Evolutionary conservation across 768 basidiomycete genomes (phyloP).

Genomic region (Leccinum arenicola): DNA sequence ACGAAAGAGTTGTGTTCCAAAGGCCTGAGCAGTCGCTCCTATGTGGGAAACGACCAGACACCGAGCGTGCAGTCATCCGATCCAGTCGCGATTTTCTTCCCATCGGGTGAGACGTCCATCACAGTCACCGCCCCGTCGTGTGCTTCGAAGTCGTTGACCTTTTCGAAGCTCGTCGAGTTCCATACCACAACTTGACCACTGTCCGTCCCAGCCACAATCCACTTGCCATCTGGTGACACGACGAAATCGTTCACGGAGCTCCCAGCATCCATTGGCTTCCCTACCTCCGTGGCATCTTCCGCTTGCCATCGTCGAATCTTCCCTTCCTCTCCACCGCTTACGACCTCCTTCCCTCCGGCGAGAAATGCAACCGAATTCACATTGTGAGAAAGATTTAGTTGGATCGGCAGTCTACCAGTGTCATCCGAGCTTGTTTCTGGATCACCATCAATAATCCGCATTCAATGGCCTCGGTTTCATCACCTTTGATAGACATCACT

Average conservation of each 20-base stretch:
- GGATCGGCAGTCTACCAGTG: too few relatives aligned
- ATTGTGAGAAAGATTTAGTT: too few relatives aligned
- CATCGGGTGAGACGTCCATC: not conserved
- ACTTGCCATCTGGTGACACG: not conserved
- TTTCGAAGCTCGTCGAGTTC: not conserved
- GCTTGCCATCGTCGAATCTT: not conserved
- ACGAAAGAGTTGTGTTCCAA: too few relatives aligned
- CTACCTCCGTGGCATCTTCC: not conserved
- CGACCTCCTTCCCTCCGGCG: not conserved
- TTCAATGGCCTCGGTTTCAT: not conserved
- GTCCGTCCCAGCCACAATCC: not conserved
- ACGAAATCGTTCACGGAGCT: not conserved
- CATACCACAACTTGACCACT: not conserved
- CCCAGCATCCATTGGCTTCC: not conserved
- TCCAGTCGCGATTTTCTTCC: not conserved
- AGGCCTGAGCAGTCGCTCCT: too few relatives aligned
- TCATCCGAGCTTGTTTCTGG: not conserved
- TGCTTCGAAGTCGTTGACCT: too few relatives aligned
- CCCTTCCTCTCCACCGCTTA: not conserved
- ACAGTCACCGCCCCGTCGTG: too few relatives aligned
- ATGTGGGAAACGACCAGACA: not conserved
- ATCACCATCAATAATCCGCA: not conserved
- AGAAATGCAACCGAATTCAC: too few relatives aligned
- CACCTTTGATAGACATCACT: not conserved
- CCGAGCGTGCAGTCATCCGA: too few relatives aligned